Evolutionary conservation across 2,329 filamentous ascomycete species (phyloP), one percentile per base, ranked within the genome.

Genomic region (Neofusicoccum sp.): DNA sequence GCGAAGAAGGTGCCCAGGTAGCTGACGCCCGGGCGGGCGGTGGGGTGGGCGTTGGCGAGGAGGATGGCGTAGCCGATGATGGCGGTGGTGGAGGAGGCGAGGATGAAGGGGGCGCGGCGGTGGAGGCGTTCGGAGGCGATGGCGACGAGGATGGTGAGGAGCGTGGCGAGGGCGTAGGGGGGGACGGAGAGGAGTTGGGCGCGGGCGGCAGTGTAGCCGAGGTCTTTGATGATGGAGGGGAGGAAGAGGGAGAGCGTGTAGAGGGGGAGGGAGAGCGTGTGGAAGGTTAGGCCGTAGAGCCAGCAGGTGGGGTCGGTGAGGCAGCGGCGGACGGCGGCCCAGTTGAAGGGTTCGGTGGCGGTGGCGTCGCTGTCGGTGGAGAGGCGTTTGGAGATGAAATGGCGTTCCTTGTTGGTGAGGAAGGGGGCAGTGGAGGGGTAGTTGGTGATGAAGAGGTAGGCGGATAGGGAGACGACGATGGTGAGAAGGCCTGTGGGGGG

Each of bases 221-320:
- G 77, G 33, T 76, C 77, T 54, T 71, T 75, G 61, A 81, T 80
- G 52, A 81, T 80, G 6, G 77, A 91, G 1, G 85, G 84, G 68
- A 77, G 50, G 47, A 77, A 77, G 2, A 77, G 67, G 14, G 74
- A 76, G 9, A 77, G 60, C 0, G 74, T 77, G 60, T 77, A 77
- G 1, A 77, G 63, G 0, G 75, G 75, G 6, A 93, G 74, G 63
- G 86, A 89, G 81, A 92, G 87, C 4, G 88, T 91, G 71, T 92
- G 89, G 68, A 91, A 92, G 0, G 83, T 85, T 0, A 91, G 72
- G 0, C 88, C 87, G 67, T 93, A 93, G 0, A 93, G 80, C 87
- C 87, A 91, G 69, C 87, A 87, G 70, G 88, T 90, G 1, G 83
- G 82, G 64, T 92, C 89, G 9, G 81, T 84, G 44, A 91, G 73